phyloP scores from a whole-genome alignment of 208 protist species.

The Crithidia sp. region DNA sequence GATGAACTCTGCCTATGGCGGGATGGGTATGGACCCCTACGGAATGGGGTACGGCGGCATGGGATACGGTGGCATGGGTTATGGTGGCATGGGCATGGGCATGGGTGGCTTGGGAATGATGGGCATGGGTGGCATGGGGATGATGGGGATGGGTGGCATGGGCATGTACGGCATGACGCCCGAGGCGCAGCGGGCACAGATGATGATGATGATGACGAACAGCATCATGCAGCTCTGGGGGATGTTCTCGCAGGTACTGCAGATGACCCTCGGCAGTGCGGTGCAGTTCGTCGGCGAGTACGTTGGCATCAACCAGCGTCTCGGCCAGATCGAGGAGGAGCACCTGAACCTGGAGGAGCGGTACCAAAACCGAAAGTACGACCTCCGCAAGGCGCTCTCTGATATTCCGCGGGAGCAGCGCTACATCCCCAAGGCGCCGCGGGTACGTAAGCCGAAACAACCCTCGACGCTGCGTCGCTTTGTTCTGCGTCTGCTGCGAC shows the following conservation, averaged over 20 bases:
- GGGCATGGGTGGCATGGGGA: slow-evolving; percentile 57
- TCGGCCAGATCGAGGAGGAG: slow-evolving; percentile 63
- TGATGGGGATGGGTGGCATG: slow-evolving; percentile 62
- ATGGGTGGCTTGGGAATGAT: slow-evolving; percentile 59
- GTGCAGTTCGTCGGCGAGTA: slow-evolving; percentile 87
- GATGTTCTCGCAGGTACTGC: slow-evolving; percentile 87
- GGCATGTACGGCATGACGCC: slow-evolving; percentile 83
- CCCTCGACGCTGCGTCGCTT: slow-evolving; percentile 41
- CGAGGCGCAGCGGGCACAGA: slow-evolving; percentile 84
- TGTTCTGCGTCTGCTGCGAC: slow-evolving; percentile 38
- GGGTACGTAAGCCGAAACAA: slow-evolving; percentile 20
- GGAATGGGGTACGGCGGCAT: slow-evolving; percentile 36
- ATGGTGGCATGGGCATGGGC: slow-evolving; percentile 42
- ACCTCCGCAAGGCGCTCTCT: slow-evolving; percentile 42
- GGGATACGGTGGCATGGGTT: slow-evolving; percentile 33
- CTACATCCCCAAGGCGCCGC: slow-evolving; percentile 31
- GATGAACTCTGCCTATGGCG: slow-evolving; percentile 21
- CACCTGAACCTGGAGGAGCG: slow-evolving; percentile 52
- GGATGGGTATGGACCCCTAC: slow-evolving; percentile 26
- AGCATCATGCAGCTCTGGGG: slow-evolving; percentile 86
- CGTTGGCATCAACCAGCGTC: slow-evolving; percentile 71
- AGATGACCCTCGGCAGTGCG: slow-evolving; percentile 81
- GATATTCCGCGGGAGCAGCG: slow-evolving; percentile 43
- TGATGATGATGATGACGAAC: slow-evolving; percentile 90
- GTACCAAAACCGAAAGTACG: slow-evolving; percentile 39